phyloP scores from a whole-genome alignment of 2,329 filamentous ascomycete genomes.

The Penicillium capsulatum region DNA sequence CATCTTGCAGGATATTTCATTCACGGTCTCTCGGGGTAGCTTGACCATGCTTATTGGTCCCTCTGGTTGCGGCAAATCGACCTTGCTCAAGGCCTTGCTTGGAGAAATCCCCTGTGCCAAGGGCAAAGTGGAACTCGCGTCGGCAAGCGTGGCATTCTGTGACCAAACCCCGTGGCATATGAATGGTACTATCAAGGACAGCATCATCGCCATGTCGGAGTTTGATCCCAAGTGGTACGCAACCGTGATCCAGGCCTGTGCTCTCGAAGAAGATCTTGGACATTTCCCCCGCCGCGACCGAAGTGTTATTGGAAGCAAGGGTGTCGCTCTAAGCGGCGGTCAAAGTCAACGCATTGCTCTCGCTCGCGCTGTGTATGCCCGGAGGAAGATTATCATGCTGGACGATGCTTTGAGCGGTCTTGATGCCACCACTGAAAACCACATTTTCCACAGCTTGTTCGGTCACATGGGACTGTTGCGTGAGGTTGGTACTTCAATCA shows the following conservation, averaged over 20 bases:
- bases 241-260: conserved; percentile 36
- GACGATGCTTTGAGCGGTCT: conserved; percentile 53
- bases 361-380: conserved; percentile 51
- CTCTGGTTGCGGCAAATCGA: conserved; percentile 53
- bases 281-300: conserved; percentile 41
- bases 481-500: conserved; percentile 37
- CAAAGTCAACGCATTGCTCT: conserved; percentile 53
- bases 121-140: conserved; percentile 33
- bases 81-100: conserved; percentile 45
- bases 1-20: conserved; percentile 39
- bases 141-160: conserved; percentile 39
- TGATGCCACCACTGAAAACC: conserved; percentile 48
- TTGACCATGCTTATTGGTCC: conserved; percentile 50
- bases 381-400: conserved; percentile 46
- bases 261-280: conserved; percentile 38
- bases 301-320: conserved; percentile 50
- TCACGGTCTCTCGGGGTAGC: conserved; percentile 41
- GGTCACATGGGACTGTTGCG: conserved; percentile 46
- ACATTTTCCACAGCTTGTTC: conserved; percentile 47
- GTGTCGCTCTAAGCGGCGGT: conserved; percentile 50
- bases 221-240: conserved; percentile 39
- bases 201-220: conserved; percentile 36
- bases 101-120: conserved; percentile 39
- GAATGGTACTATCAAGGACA: conserved; percentile 41
- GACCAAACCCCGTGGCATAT: conserved; percentile 42